Percentiles rank a stretch among this genome's conserved stretches.
phyloP scores from a whole-genome alignment of 1,284 basidiomycete genomes.

The Cystobasidium sp. region DNA sequence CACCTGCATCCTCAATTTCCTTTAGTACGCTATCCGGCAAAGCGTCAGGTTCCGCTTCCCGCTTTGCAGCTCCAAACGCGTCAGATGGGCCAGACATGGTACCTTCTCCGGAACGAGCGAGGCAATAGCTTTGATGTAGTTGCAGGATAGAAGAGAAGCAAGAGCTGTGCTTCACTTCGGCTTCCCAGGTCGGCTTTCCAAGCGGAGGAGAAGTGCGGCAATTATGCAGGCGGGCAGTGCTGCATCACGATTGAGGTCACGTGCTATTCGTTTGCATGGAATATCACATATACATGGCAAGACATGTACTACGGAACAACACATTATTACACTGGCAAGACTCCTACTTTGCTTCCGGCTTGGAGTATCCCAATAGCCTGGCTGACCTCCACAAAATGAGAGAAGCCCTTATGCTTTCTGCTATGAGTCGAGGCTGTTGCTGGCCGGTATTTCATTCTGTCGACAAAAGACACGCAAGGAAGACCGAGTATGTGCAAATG shows the following conservation, averaged over 20 bases:
- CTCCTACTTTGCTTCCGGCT: conserved; percentile 10
- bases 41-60: conserved; percentile 1
- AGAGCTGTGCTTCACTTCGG: too few species aligned
- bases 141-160: too few species aligned
- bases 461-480: conserved; percentile 10
- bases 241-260: too few species aligned
- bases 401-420: conserved; percentile 22
- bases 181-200: too few species aligned
- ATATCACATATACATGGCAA: too few species aligned
- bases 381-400: conserved; percentile 32
- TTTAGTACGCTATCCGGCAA: background rate
- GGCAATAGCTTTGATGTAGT: too few species aligned
- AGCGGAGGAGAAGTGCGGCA: too few species aligned
- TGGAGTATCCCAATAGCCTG: conserved; percentile 30
- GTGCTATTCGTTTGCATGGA: too few species aligned
- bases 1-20: too few species aligned
- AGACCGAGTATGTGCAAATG: conserved; percentile 36
- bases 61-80: conserved; percentile 11
- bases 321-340: conserved; percentile 19
- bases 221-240: too few species aligned
- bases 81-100: conserved; percentile 12
- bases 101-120: too few species aligned
- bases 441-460: conserved; percentile 22
- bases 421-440: background rate
- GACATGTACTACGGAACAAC: too few species aligned